Evolutionary conservation across 495 filamentous ascomycete genomes (phyloP), one percentile per base, ranked within the genome.

Genomic region (Neurospora sp.): DNA sequence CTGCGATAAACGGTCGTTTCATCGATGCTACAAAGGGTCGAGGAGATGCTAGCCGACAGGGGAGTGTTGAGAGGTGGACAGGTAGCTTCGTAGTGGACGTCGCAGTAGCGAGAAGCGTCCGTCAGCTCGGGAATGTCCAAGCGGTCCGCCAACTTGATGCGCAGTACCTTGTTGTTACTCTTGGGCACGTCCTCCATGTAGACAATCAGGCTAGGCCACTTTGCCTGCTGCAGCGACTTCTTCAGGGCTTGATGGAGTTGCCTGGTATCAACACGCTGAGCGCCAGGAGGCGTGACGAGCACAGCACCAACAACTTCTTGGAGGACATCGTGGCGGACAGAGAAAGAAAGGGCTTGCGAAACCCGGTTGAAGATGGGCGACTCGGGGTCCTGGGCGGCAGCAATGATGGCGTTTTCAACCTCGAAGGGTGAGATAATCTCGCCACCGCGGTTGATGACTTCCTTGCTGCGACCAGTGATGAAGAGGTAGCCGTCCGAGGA

Each of bases 391-490:
- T 79, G 75, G 10, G 80, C 75, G 2, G 82, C 78, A 4, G 75
- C 53, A 3, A 80, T 71, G 71, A 77, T 76, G 11, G 79, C 79
- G 46, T 81, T 75, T 70, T 84, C 83, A 14, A 84, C 76, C 71
- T 84, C 83, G 27, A 84, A 81, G 3, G 83, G 83, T 53, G 85
- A 87, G 70, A 89, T 88, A 59, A 88, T 85, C 75, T 89, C 87
- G 8, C 87, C 87, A 68, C 85, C 87, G 70, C 86, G 86, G 74
- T 88, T 89, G 74, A 89, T 88, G 46, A 88, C 82, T 73, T 89
- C 87, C 75, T 89, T 89, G 74, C 84, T 87, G 41, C 87, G 82
- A 11, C 87, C 87, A 20, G 87, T 88, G 71, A 89, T 84, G 76
- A 84, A 85, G 68, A 89, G 80, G 71, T 88, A 89, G 16, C 86